phyloP scores from a whole-genome alignment of 2,329 filamentous ascomycete species.

The Xylariaceae sp. region DNA sequence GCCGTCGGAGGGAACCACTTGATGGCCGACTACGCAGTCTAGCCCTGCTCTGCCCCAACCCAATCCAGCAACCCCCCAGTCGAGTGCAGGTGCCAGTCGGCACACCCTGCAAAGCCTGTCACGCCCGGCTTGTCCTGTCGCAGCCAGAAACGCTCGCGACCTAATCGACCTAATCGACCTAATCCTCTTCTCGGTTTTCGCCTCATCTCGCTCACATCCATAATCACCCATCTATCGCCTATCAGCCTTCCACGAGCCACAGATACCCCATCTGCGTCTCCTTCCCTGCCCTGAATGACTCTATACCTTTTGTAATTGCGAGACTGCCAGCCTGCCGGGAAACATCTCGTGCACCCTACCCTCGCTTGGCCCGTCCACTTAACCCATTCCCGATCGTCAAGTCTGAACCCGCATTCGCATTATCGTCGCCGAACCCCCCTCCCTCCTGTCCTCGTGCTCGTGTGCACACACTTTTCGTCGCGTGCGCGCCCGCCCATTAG shows the following conservation, averaged over 20 bases:
- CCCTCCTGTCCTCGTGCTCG: background rate
- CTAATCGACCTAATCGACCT: conserved; percentile 25
- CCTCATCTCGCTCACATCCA: conserved; percentile 25
- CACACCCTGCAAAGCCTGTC: conserved; percentile 7
- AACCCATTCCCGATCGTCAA: background rate
- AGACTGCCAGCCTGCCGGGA: conserved; percentile 13
- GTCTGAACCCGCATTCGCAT: conserved; percentile 14
- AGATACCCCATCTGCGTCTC: conserved; percentile 20
- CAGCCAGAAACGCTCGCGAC: conserved; percentile 21
- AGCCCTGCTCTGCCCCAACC: no score
- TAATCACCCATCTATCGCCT: conserved; percentile 20
- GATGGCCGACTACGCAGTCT: background rate
- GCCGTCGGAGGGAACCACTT: no score
- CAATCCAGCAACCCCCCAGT: background rate
- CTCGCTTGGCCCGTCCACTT: background rate
- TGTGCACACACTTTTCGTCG: no score
- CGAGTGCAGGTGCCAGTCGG: conserved; percentile 2
- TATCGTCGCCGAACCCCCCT: conserved; percentile 10
- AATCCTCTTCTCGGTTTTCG: conserved; percentile 27
- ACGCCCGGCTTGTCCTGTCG: conserved; percentile 1
- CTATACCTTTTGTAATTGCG: conserved; percentile 3
- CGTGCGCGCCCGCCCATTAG: conserved; percentile 42
- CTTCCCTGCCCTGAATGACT: conserved; percentile 5
- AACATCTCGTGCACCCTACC: conserved; percentile 13
- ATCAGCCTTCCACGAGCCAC: conserved; percentile 23